phyloP scores from a whole-genome alignment of 2,329 filamentous ascomycete genomes.

The Cladosporium austrohemisphaericum region DNA sequence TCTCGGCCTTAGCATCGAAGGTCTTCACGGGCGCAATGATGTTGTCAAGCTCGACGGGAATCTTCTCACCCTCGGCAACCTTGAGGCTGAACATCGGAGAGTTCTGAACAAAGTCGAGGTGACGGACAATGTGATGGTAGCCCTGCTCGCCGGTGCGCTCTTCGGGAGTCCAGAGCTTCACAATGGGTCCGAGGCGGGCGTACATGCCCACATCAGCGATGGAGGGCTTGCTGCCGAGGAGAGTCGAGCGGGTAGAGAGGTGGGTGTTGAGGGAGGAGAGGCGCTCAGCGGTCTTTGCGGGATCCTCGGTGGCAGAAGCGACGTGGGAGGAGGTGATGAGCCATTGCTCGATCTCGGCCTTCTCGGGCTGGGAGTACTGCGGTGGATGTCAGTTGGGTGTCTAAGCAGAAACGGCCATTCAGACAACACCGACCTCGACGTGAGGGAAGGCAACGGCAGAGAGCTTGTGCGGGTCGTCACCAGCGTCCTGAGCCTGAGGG shows the following conservation, averaged over 20 bases:
- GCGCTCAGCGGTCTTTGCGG: conserved; percentile 56
- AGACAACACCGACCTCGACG: conserved; percentile 28
- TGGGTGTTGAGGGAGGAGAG: conserved; percentile 80
- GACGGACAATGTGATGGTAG: conserved; percentile 84
- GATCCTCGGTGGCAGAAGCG: conserved; percentile 56
- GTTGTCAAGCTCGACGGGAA: conserved; percentile 73
- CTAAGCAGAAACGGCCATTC: background rate
- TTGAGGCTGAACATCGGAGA: conserved; percentile 66
- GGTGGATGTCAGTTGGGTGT: conserved; percentile 25
- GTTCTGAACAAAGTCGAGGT: conserved; percentile 94
- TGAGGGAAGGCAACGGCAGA: conserved; percentile 33
- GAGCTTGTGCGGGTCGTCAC: conserved; percentile 33
- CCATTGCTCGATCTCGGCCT: conserved; percentile 83
- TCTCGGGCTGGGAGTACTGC: conserved; percentile 73
- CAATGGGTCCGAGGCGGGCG: conserved; percentile 69
- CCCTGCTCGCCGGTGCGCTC: conserved; percentile 86
- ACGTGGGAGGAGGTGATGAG: conserved; percentile 72
- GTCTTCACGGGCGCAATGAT: conserved; percentile 85
- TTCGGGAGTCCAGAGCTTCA: conserved; percentile 76
- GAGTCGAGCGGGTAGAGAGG: conserved; percentile 80
- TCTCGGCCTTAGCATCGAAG: conserved; percentile 88
- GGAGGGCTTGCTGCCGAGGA: conserved; percentile 85
- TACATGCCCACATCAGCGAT: conserved; percentile 83
- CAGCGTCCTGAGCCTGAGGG: conserved; percentile 30
- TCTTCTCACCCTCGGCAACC: conserved; percentile 59